These are phyloP conservation scores for Saccharomycopsis fermentans DNA, from an alignment of 805 yeast genomes.

Conservation along the genomic window DNA sequence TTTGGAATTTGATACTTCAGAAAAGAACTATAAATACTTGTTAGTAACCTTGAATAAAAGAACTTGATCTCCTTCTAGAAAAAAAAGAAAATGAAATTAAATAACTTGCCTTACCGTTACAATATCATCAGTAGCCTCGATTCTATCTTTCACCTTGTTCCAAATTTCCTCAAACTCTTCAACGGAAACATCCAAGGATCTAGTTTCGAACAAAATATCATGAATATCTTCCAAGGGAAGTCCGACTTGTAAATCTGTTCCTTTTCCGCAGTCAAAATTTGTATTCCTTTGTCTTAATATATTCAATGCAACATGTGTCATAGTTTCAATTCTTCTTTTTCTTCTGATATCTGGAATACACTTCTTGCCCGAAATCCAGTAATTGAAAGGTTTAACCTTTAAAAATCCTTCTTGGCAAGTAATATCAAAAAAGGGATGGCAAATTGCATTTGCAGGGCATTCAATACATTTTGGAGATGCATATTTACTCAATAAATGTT, in stretches of 20 bases:
- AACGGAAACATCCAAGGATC: conserved; percentile 33
- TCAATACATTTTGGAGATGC: conserved; percentile 55
- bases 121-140: conserved; percentile 54
- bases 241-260: conserved; percentile 42
- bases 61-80: neutral
- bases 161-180: conserved; percentile 71
- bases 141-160: conserved; percentile 49
- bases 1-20: conserved; percentile 8
- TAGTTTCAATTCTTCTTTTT: conserved; percentile 53
- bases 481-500: conserved; percentile 34
- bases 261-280: conserved; percentile 45
- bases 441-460: conserved; percentile 77
- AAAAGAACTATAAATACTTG: conserved; percentile 9
- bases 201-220: conserved; percentile 35
- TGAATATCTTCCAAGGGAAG: conserved; percentile 40
- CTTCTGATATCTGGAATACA: conserved; percentile 71
- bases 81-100: conserved; percentile 17
- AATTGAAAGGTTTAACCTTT: conserved; percentile 35
- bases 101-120: conserved; percentile 69
- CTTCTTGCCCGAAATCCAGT: conserved; percentile 44
- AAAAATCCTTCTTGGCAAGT: conserved; percentile 65
- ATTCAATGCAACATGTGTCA: conserved; percentile 57
- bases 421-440: conserved; percentile 48
- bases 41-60: neutral
- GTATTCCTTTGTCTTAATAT: conserved; percentile 63